phyloP scores from a whole-genome alignment of 208 protist genomes.

The Trypanosoma conorhini region DNA sequence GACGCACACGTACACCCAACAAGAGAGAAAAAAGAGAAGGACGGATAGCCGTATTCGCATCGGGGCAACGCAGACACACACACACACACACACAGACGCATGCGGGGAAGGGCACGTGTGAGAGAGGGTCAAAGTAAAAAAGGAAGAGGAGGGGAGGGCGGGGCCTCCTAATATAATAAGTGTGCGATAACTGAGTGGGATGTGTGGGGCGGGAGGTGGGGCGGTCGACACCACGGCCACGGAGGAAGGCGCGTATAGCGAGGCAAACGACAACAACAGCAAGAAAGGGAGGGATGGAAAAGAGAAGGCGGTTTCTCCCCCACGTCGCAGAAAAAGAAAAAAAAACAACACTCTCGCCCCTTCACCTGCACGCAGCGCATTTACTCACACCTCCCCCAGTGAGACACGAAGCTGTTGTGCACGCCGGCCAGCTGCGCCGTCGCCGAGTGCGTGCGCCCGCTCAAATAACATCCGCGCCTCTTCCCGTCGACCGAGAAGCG shows the following conservation, averaged over 20 bases:
- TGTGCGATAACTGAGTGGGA: too few species aligned
- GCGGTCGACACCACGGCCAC: too few species aligned
- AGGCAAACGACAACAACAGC: too few species aligned
- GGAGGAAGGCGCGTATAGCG: too few species aligned
- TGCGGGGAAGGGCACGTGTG: too few species aligned
- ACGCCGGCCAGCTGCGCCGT: conserved; percentile 47
- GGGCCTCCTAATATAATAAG: too few species aligned
- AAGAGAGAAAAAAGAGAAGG: conserved; percentile 7
- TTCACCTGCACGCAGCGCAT: background rate
- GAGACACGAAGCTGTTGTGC: conserved; percentile 48
- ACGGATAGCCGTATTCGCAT: too few species aligned
- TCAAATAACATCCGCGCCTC: conserved; percentile 60
- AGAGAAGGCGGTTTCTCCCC: background rate
- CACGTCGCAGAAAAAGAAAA: background rate
- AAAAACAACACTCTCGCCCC: background rate
- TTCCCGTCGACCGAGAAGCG: conserved; percentile 44
- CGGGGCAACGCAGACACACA: background rate
- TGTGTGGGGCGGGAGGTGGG: too few species aligned
- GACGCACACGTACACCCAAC: too few species aligned
- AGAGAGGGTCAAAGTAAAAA: too few species aligned
- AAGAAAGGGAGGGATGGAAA: too few species aligned
- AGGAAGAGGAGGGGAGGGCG: too few species aligned
- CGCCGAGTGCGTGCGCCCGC: conserved; percentile 50
- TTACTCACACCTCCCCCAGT: conserved; percentile 6
- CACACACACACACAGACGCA: background rate